These are phyloP conservation scores for Pelargonium australe DNA, from an alignment of 441 rosid genomes.

Conservation along the genomic window DNA sequence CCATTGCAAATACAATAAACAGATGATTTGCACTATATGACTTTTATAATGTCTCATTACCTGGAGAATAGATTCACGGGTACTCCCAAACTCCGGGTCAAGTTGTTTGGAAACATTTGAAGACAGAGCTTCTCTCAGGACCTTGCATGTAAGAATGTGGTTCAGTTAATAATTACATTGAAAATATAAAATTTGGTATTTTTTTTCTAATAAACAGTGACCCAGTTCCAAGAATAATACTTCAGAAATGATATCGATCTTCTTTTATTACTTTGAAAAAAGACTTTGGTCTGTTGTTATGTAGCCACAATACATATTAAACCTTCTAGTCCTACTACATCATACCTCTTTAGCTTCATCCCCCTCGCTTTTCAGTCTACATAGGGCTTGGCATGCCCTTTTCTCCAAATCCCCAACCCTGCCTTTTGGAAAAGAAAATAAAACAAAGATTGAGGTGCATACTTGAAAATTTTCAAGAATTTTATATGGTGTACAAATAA, in stretches of 20 bases:
- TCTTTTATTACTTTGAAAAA: neutral
- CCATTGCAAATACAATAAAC: conserved; percentile 1
- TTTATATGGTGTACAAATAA: conserved; percentile 7
- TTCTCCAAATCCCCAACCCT: conserved; percentile 53
- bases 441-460: conserved; percentile 1
- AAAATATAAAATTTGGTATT: neutral
- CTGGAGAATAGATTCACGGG: conserved; percentile 78
- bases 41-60: conserved; percentile 27
- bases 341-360: conserved; percentile 66
- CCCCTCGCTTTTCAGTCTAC: conserved; percentile 62
- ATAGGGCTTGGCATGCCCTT: conserved; percentile 61
- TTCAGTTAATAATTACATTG: conserved; percentile 20
- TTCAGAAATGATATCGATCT: neutral
- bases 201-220: conserved; percentile 8
- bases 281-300: neutral
- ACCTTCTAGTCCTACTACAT: conserved; percentile 13
- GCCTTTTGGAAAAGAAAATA: conserved; percentile 32
- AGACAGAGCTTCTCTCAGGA: conserved; percentile 51
- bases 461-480: conserved; percentile 7
- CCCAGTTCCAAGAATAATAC: conserved; percentile 10
- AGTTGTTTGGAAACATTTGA: conserved; percentile 36
- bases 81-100: conserved; percentile 54
- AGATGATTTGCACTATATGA: neutral
- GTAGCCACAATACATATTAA: neutral
- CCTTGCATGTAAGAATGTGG: conserved; percentile 30